These are phyloP conservation scores for Polyrhizophydium stewartii DNA, from an alignment of 371 early-diverging fungal species.

Conservation along the genomic window DNA sequence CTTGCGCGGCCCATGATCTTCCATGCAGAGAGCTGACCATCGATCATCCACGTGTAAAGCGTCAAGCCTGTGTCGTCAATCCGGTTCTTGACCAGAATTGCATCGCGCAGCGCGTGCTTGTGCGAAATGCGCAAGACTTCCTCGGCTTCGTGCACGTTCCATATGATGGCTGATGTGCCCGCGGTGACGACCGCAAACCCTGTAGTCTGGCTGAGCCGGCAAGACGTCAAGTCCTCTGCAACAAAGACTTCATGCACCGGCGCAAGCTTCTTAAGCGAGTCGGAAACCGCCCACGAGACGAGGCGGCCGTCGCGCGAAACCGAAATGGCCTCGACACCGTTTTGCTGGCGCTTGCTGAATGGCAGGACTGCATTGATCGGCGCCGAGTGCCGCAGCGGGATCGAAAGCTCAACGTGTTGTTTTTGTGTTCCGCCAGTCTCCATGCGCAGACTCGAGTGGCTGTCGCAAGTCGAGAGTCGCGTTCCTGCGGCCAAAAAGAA, in stretches of 20 bases:
- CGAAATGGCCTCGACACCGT: conserved; percentile 1
- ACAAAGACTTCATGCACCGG: neutral
- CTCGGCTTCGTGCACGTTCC: neutral
- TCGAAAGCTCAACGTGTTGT: neutral
- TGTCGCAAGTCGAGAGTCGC: conserved; percentile 5
- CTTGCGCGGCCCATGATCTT: neutral
- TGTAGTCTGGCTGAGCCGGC: neutral
- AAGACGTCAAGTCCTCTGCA: conserved; percentile 4
- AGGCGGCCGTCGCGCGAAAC: conserved; percentile 6
- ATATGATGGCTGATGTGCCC: neutral
- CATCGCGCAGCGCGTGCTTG: conserved; percentile 1
- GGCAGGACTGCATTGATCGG: neutral
- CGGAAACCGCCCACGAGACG: conserved; percentile 2
- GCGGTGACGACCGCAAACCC: neutral
- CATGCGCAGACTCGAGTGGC: neutral
- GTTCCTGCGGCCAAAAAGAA: conserved; percentile 3
- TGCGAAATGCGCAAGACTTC: neutral
- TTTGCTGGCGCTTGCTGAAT: neutral
- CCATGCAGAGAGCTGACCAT: conserved; percentile 4
- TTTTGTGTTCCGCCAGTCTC: neutral
- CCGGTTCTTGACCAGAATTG: neutral
- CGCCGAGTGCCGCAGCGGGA: neutral
- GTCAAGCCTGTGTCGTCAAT: neutral
- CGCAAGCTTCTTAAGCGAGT: neutral
- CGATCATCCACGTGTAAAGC: conserved; percentile 1